Conservation (phyloP, 129 eudicot species). For the Escallonia herrerae region DNA sequence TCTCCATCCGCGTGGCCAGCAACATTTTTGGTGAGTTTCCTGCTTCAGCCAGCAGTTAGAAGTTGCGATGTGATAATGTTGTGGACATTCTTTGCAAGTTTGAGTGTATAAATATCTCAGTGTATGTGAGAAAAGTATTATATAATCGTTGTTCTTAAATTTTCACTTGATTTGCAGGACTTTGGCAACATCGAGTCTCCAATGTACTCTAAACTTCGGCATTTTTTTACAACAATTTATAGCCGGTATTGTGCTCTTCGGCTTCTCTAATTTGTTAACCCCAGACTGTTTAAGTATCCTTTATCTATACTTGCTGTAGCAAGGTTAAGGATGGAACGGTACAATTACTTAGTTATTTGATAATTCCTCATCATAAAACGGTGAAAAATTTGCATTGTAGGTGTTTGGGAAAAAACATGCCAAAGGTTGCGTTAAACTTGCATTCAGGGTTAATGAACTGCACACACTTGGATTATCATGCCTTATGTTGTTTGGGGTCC, state of each 20-base stretch:
- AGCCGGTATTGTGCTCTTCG: conserved; percentile 40
- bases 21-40: conserved; percentile 71
- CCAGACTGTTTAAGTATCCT: neutral
- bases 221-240: conserved; percentile 79
- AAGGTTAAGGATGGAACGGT: neutral
- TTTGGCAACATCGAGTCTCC: conserved; percentile 96
- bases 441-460: neutral
- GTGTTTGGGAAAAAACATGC: neutral
- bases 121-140: too few relatives aligned
- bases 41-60: neutral
- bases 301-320: neutral
- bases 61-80: neutral
- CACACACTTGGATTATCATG: neutral
- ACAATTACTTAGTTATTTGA: neutral
- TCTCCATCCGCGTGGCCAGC: conserved; percentile 87
- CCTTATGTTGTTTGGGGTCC: neutral
- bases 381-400: neutral
- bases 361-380: neutral
- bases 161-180: conserved; percentile 50
- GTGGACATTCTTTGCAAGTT: too few relatives aligned
- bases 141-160: neutral
- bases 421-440: neutral
- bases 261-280: neutral
- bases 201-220: conserved; percentile 79
- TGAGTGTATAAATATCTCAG: too few relatives aligned